phyloP scores from a whole-genome alignment of 2,329 filamentous ascomycete species.

The Fusarium sororula region DNA sequence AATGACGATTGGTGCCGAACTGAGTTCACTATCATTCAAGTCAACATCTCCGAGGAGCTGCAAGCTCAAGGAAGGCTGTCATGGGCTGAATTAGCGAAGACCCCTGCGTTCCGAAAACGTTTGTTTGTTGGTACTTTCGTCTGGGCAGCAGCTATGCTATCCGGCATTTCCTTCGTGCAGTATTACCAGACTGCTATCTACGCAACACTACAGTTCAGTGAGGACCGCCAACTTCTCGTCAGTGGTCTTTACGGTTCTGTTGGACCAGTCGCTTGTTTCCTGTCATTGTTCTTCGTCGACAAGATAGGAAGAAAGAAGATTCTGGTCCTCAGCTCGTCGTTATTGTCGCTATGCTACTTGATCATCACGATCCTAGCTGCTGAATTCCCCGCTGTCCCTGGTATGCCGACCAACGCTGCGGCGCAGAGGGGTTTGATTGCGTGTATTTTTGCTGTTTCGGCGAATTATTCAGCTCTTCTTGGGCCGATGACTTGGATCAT shows the following conservation, averaged over 20 bases:
- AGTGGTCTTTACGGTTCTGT: slow-evolving; percentile 53
- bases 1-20: slow-evolving; percentile 50
- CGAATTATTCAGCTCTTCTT: slow-evolving; percentile 50
- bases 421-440: slow-evolving; percentile 52
- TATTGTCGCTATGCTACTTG: slow-evolving; percentile 49
- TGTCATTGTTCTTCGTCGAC: slow-evolving; percentile 52
- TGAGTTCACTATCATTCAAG: slow-evolving; percentile 48
- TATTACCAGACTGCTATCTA: slow-evolving; percentile 55
- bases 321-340: slow-evolving; percentile 47
- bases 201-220: slow-evolving; percentile 49
- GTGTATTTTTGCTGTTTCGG: slow-evolving; percentile 48
- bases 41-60: slow-evolving; percentile 49
- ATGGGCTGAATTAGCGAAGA: slow-evolving; percentile 48
- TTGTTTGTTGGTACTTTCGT: slow-evolving; percentile 53
- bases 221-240: slow-evolving; percentile 51
- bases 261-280: slow-evolving; percentile 49
- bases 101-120: slow-evolving; percentile 47
- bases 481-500: slow-evolving; percentile 56
- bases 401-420: slow-evolving; percentile 48
- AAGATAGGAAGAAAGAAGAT: slow-evolving; percentile 50
- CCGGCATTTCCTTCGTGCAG: slow-evolving; percentile 54
- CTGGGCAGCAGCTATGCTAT: slow-evolving; percentile 54
- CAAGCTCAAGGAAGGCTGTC: slow-evolving; percentile 41
- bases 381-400: slow-evolving; percentile 48
- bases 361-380: slow-evolving; percentile 53